phyloP scores from a whole-genome alignment of 1,284 basidiomycete species.

The Ceratobasidium sp. region DNA sequence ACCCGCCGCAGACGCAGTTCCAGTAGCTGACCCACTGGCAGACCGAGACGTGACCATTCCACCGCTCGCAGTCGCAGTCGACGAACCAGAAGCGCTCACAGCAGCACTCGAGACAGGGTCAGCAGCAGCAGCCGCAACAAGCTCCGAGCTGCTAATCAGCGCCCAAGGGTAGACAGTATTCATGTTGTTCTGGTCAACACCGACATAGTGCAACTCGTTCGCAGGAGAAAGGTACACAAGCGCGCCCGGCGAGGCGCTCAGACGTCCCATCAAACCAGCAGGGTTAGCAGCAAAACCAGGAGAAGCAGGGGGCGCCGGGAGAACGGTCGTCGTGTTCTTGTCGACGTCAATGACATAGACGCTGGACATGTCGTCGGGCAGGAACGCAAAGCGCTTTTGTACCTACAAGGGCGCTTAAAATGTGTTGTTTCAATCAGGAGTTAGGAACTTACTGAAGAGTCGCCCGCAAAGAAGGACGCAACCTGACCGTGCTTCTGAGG shows the following conservation, averaged over 20 bases:
- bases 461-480: slow-evolving; percentile 76
- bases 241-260: slow-evolving; percentile 10
- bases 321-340: slow-evolving; percentile 53
- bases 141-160: slow-evolving; percentile 78
- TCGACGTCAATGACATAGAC: slow-evolving; percentile 84
- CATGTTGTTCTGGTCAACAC: slow-evolving; percentile 76
- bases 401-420: slow-evolving; percentile 56
- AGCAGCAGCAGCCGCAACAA: slow-evolving; percentile 80
- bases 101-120: slow-evolving; percentile 56
- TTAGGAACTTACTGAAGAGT: slow-evolving; percentile 56
- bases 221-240: slow-evolving; percentile 20
- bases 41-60: slow-evolving; percentile 55
- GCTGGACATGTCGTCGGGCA: slow-evolving; percentile 81
- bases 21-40: slow-evolving; percentile 41
- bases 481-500: slow-evolving; percentile 79
- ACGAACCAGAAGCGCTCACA: slow-evolving; percentile 62
- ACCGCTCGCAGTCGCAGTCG: slow-evolving; percentile 53
- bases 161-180: slow-evolving; percentile 72
- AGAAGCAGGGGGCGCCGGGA: slow-evolving; percentile 7
- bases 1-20: not conserved
- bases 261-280: slow-evolving; percentile 15
- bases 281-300: slow-evolving; percentile 33
- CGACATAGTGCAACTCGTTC: slow-evolving; percentile 34
- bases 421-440: not conserved
- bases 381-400: slow-evolving; percentile 85